phyloP scores from a whole-genome alignment of 2,329 filamentous ascomycete species.

The Nannizziopsis arthrosporioides region DNA sequence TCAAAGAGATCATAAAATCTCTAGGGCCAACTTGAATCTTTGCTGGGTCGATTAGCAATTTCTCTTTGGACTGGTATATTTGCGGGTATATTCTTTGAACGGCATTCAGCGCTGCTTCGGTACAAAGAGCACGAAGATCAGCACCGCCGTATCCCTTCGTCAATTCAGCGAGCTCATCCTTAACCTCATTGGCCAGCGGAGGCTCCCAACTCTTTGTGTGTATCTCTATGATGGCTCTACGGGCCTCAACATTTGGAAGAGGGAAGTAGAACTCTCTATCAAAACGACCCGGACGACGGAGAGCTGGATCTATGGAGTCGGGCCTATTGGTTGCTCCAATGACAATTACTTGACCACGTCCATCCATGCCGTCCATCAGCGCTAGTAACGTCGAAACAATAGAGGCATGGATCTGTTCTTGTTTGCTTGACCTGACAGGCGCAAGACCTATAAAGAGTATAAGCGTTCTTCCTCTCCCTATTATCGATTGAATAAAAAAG shows the following conservation, averaged over 20 bases:
- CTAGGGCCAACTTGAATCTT: conserved; percentile 80
- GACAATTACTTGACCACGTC: conserved; percentile 94
- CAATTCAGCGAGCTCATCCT: conserved; percentile 65
- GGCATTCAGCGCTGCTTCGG: conserved; percentile 87
- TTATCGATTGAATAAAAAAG: background rate
- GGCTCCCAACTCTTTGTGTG: conserved; percentile 90
- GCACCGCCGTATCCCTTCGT: conserved; percentile 97
- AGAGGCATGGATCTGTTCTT: conserved; percentile 96
- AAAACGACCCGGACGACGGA: conserved; percentile 93
- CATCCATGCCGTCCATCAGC: conserved; percentile 96
- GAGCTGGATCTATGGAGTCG: conserved; percentile 95
- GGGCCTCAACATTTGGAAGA: conserved; percentile 66
- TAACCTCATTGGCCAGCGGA: conserved; percentile 62
- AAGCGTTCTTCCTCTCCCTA: background rate
- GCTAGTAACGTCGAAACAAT: conserved; percentile 92
- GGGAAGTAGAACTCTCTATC: conserved; percentile 98
- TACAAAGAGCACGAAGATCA: conserved; percentile 85
- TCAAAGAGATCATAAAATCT: conserved; percentile 94
- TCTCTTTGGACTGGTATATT: conserved; percentile 83
- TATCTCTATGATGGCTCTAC: conserved; percentile 82
- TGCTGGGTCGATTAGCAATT: conserved; percentile 73
- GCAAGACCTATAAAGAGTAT: conserved; percentile 46
- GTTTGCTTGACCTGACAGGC: conserved; percentile 91
- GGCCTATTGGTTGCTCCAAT: conserved; percentile 98
- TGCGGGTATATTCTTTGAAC: conserved; percentile 94